Conservation (phyloP, 2,329 filamentous ascomycete species). For the Sporothrix pseudoabietina region DNA sequence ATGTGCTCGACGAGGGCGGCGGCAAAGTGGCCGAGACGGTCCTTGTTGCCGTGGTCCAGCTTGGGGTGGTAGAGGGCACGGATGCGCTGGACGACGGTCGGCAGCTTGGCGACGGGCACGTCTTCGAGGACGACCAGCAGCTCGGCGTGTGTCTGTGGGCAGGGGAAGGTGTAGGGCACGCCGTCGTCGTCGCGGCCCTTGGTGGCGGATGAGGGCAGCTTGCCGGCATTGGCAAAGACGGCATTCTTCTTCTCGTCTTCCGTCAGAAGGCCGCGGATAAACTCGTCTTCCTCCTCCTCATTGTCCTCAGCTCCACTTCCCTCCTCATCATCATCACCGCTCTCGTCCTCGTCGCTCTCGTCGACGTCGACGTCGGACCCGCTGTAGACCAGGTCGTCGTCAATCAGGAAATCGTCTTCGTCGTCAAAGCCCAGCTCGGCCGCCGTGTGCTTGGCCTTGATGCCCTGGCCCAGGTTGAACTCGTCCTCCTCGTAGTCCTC, state of each 20-base stretch:
- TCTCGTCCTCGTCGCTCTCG: slow-evolving; percentile 55
- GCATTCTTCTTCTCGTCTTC: slow-evolving; percentile 59
- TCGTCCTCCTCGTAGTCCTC: slow-evolving; percentile 56
- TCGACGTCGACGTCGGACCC: slow-evolving; percentile 68
- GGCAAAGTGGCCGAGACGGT: slow-evolving; percentile 71
- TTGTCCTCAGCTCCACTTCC: slow-evolving; percentile 37
- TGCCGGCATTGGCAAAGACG: slow-evolving; percentile 51
- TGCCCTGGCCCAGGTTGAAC: slow-evolving; percentile 63
- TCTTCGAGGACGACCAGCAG: slow-evolving; percentile 67
- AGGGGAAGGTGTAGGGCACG: slow-evolving; percentile 82
- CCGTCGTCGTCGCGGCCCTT: slow-evolving; percentile 51
- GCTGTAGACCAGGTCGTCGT: slow-evolving; percentile 83
- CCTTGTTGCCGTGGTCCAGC: slow-evolving; percentile 81
- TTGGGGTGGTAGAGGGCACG: slow-evolving; percentile 91
- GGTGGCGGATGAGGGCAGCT: slow-evolving; percentile 10
- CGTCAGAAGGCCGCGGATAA: slow-evolving; percentile 68
- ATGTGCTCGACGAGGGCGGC: slow-evolving; percentile 66
- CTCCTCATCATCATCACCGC: slow-evolving; percentile 41
- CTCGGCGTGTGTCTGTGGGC: slow-evolving; percentile 76
- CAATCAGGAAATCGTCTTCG: slow-evolving; percentile 90
- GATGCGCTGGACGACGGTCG: slow-evolving; percentile 83
- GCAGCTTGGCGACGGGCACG: slow-evolving; percentile 66
- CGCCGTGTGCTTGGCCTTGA: slow-evolving; percentile 58
- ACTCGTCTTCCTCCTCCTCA: slow-evolving; percentile 65
- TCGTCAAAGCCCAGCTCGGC: slow-evolving; percentile 77